A percentile compares a stretch with the other conserved stretches of the same genome.
These are phyloP conservation scores for Spathaspora arborariae DNA, from an alignment of 805 yeast species.

Conservation along the genomic window DNA sequence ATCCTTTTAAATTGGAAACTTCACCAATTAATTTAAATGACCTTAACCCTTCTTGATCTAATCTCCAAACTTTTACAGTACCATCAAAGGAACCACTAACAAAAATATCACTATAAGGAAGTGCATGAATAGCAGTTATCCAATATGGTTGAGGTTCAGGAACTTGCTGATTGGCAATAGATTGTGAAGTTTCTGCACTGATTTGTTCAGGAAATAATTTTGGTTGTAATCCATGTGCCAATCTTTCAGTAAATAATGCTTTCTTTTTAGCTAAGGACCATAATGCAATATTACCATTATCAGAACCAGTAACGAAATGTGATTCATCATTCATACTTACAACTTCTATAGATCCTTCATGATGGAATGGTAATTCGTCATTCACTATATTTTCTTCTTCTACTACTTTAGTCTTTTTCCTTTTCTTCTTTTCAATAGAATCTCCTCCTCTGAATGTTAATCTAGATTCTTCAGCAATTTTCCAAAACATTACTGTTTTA, in stretches of 20 bases:
- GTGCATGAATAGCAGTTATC: conserved; percentile 76
- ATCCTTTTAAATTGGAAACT: conserved; percentile 61
- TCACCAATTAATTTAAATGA: conserved; percentile 55
- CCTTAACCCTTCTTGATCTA: conserved; percentile 57
- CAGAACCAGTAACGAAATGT: conserved; percentile 92
- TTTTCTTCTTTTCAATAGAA: conserved; percentile 40
- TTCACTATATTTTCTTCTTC: conserved; percentile 11
- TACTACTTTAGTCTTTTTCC: conserved; percentile 18
- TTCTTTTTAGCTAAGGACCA: conserved; percentile 93
- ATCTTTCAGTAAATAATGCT: conserved; percentile 65
- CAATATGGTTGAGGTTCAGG: conserved; percentile 77
- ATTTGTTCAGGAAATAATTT: conserved; percentile 36
- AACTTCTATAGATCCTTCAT: conserved; percentile 88
- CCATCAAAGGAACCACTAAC: conserved; percentile 91
- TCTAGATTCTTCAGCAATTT: conserved; percentile 91
- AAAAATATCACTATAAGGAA: conserved; percentile 83
- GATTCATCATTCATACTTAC: conserved; percentile 90
- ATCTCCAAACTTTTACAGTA: conserved; percentile 69
- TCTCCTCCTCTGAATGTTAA: conserved; percentile 93
- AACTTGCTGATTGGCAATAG: conserved; percentile 43
- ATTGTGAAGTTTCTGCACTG: conserved; percentile 54
- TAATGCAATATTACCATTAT: conserved; percentile 83
- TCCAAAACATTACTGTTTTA: conserved; percentile 94
- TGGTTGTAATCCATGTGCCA: conserved; percentile 73
- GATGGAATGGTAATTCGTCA: conserved; percentile 31